Conservation (phyloP, 306 rosid species). For the Fagus crenata region DNA sequence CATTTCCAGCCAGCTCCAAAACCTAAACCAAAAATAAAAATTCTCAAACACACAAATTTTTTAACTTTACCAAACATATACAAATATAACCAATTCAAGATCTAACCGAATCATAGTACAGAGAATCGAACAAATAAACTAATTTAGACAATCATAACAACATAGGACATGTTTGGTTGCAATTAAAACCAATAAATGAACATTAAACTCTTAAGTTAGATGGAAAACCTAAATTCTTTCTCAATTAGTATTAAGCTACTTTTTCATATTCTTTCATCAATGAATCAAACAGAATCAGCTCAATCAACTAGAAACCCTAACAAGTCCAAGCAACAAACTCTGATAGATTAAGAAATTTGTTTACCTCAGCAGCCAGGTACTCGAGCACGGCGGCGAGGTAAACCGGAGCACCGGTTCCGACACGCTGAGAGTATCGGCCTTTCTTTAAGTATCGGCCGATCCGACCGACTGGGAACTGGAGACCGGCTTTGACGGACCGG, state of each 20-base stretch:
- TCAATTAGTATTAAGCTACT: not conserved
- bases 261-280: not conserved
- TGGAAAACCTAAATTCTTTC: not conserved
- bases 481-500: conserved; percentile 47
- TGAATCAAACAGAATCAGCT: conserved; percentile 8
- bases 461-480: conserved; percentile 52
- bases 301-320: not conserved
- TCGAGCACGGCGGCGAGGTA: conserved; percentile 52
- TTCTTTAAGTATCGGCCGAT: conserved; percentile 51
- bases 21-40: conserved; percentile 26
- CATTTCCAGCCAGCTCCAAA: conserved; percentile 60
- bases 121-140: not conserved
- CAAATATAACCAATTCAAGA: not conserved
- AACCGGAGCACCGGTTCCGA: conserved; percentile 55
- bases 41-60: too few species aligned
- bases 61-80: not conserved
- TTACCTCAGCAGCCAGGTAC: conserved; percentile 52
- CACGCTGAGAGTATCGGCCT: conserved; percentile 45
- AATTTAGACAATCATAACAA: not conserved
- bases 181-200: not conserved
- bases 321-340: not conserved
- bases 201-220: not conserved
- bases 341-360: not conserved
- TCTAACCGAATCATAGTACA: not conserved
- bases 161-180: not conserved